Evolutionary conservation across 345 rosid genomes (phyloP).

Genomic region (Iberis pinnata): DNA sequence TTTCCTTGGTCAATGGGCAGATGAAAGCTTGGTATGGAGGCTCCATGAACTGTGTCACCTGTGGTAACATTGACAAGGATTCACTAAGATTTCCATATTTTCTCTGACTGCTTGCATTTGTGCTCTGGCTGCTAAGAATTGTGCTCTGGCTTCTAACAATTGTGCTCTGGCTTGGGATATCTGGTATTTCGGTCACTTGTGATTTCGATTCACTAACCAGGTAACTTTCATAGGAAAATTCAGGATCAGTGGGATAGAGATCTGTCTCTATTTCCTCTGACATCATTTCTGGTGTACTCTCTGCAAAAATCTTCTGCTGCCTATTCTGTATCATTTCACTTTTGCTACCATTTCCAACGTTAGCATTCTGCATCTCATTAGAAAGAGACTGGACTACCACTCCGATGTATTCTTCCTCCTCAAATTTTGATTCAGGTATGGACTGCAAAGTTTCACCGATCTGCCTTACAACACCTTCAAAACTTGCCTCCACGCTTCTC

Average conservation of each 20-base stretch:
- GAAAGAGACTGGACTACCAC: slow-evolving; percentile 53
- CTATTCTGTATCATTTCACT: slow-evolving; percentile 22
- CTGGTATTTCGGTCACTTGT: slow-evolving; percentile 23
- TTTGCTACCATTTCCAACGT: slow-evolving; percentile 27
- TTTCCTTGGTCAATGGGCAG: slow-evolving; percentile 72
- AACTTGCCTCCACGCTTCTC: slow-evolving; percentile 35
- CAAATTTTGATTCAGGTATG: slow-evolving; percentile 54
- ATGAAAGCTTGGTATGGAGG: slow-evolving; percentile 70
- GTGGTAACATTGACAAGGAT: slow-evolving; percentile 37
- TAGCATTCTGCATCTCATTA: slow-evolving; percentile 56
- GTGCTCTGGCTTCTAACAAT: slow-evolving; percentile 34
- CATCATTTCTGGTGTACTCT: slow-evolving; percentile 16
- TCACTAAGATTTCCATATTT: slow-evolving; percentile 27
- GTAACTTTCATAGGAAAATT: slow-evolving; percentile 36
- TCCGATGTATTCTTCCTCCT: slow-evolving; percentile 45
- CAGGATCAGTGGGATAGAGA: slow-evolving; percentile 48
- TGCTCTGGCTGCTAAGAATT: slow-evolving; percentile 16
- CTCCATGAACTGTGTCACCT: slow-evolving; percentile 48
- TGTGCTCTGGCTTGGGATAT: slow-evolving; percentile 20
- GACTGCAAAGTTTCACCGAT: slow-evolving; percentile 55
- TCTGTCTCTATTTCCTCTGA: slow-evolving; percentile 43
- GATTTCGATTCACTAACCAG: slow-evolving; percentile 28
- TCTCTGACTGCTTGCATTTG: slow-evolving; percentile 34
- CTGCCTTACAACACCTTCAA: slow-evolving; percentile 40
- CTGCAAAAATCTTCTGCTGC: slow-evolving; percentile 10